Percentiles rank a stretch among this genome's conserved stretches.
Evolutionary conservation across 2,329 filamentous ascomycete genomes (phyloP).

Genomic region (Massarina eburnea): DNA sequence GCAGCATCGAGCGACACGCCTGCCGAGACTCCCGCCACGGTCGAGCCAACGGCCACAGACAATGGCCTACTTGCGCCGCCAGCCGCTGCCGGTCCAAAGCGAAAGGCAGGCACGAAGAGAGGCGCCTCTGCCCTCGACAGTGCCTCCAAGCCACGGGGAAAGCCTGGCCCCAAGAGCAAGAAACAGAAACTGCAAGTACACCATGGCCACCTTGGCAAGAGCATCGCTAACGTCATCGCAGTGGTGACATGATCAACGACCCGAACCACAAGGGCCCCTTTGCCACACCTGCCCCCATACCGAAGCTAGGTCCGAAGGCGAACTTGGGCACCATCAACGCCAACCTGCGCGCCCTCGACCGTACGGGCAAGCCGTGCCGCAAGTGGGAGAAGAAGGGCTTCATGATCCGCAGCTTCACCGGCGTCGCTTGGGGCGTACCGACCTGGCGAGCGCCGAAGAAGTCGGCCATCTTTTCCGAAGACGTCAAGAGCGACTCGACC

Average conservation of each 20-base stretch:
- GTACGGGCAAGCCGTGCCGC: slow-evolving; percentile 86
- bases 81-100: slow-evolving; percentile 62
- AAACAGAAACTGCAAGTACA: slow-evolving; percentile 84
- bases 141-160: slow-evolving; percentile 71
- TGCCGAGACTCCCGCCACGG: slow-evolving; percentile 45
- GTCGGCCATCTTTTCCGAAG: slow-evolving; percentile 58
- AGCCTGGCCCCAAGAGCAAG: slow-evolving; percentile 89
- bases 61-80: slow-evolving; percentile 48
- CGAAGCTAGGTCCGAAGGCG: slow-evolving; percentile 93
- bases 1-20: slow-evolving; percentile 40
- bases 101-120: slow-evolving; percentile 67
- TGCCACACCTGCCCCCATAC: slow-evolving; percentile 51
- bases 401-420: slow-evolving; percentile 88
- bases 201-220: background rate
- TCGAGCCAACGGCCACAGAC: slow-evolving; percentile 35
- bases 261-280: slow-evolving; percentile 45
- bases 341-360: slow-evolving; percentile 88
- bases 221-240: slow-evolving; percentile 28
- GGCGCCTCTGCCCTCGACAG: slow-evolving; percentile 58
- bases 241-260: slow-evolving; percentile 55
- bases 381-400: slow-evolving; percentile 87
- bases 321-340: slow-evolving; percentile 98
- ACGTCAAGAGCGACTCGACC: slow-evolving; percentile 59
- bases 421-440: slow-evolving; percentile 76
- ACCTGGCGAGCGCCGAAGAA: slow-evolving; percentile 79